Conservation (phyloP, 768 basidiomycete species). For the Coprinopsis strossmayeri region DNA sequence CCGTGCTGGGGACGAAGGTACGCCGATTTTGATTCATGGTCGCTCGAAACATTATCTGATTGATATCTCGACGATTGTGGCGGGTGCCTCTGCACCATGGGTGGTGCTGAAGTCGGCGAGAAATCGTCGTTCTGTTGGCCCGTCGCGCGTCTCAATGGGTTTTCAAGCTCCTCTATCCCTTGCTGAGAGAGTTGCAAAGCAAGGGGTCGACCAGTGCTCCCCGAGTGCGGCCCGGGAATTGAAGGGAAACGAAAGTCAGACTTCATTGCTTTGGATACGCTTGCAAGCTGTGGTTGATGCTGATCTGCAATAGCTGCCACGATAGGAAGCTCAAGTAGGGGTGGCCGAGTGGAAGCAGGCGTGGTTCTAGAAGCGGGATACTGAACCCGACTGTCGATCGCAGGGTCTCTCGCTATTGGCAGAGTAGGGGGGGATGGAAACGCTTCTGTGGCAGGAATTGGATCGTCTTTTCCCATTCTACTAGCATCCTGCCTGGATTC, state of each 20-base stretch:
- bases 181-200: too few relatives aligned
- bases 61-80: too few relatives aligned
- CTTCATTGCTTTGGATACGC: background rate
- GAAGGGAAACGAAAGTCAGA: background rate
- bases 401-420: background rate
- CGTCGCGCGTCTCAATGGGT: background rate
- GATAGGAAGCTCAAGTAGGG: background rate
- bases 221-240: background rate
- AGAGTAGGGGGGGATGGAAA: background rate
- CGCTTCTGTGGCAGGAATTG: background rate
- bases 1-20: too few relatives aligned
- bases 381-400: background rate
- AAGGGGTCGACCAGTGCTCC: too few relatives aligned
- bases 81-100: background rate
- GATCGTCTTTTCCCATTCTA: background rate
- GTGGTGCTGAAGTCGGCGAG: background rate
- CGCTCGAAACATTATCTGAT: too few relatives aligned
- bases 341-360: background rate
- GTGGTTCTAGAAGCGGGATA: background rate
- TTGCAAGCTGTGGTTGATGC: background rate
- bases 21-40: too few relatives aligned
- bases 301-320: background rate
- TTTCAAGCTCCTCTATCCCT: background rate
- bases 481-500: background rate
- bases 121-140: background rate